A percentile compares a stretch with the other conserved stretches of the same genome.
Conservation (phyloP, 2,329 filamentous ascomycete genomes). For the Karstenula rhodostoma region DNA sequence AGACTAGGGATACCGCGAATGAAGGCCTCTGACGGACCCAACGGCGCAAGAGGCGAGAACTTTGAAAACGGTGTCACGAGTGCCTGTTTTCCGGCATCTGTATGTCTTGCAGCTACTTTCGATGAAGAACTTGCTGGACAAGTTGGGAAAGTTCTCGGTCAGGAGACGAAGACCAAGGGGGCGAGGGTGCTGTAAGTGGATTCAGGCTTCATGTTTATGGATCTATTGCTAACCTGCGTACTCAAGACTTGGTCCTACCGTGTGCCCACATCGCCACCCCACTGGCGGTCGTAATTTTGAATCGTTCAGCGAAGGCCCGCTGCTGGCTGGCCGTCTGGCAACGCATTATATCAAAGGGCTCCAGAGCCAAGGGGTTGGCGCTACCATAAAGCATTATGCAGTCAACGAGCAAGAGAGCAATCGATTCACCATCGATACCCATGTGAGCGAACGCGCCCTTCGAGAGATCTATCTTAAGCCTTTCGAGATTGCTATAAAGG, state of each 20-base stretch:
- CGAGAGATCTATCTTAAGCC: constrained; percentile 64
- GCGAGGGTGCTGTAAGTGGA: constrained; percentile 4
- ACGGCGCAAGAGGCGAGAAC: constrained; percentile 66
- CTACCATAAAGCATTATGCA: constrained; percentile 68
- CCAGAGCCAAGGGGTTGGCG: constrained; percentile 52
- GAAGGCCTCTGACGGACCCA: constrained; percentile 69
- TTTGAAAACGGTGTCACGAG: constrained; percentile 71
- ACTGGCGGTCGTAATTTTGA: constrained; percentile 25
- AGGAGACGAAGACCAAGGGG: constrained; percentile 30
- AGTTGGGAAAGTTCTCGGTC: constrained; percentile 27
- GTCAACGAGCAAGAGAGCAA: constrained; percentile 72
- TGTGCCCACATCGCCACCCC: constrained; percentile 33
- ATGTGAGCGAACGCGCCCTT: constrained; percentile 66
- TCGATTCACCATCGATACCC: constrained; percentile 65
- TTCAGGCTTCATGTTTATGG: background rate
- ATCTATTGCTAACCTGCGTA: too few relatives aligned
- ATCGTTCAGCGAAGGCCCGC: constrained; percentile 23
- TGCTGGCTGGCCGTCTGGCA: constrained; percentile 18
- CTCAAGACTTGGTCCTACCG: constrained; percentile 29
- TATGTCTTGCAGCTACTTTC: constrained; percentile 61
- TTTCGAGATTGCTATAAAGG: constrained; percentile 64
- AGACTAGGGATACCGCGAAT: constrained; percentile 65
- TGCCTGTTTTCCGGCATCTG: constrained; percentile 76
- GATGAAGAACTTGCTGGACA: constrained; percentile 27
- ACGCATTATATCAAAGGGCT: constrained; percentile 39